A percentile compares a stretch with the other conserved stretches of the same genome.
These are phyloP conservation scores for Apiospora rasikravindrae DNA, from an alignment of 2,329 filamentous ascomycete species.

Conservation along the genomic window DNA sequence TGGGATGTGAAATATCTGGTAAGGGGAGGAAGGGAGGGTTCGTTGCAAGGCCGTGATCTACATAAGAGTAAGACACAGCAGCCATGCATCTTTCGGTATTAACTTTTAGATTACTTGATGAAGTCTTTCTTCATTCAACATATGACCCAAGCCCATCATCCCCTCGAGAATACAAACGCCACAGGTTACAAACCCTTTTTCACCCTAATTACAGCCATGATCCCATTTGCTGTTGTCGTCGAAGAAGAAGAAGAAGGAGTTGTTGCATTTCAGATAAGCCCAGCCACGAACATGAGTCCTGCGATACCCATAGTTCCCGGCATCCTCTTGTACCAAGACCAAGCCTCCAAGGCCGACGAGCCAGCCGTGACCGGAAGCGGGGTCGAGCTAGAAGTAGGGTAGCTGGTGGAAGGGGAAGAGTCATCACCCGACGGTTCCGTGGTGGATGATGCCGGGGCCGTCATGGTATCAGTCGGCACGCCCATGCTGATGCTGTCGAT, in stretches of 20 bases:
- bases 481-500: background rate
- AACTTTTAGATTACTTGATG: background rate
- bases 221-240: background rate
- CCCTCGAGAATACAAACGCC: background rate
- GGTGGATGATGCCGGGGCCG: background rate
- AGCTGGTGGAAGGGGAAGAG: background rate
- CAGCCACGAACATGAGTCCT: background rate
- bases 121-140: background rate
- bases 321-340: background rate
- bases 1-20: background rate
- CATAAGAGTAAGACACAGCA: background rate
- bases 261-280: background rate
- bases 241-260: background rate
- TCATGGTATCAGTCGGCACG: background rate
- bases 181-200: background rate
- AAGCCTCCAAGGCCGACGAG: background rate
- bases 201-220: background rate
- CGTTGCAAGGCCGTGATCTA: background rate
- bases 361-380: background rate
- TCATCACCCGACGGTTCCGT: background rate
- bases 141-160: background rate
- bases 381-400: background rate
- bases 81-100: background rate
- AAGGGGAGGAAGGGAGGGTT: background rate
- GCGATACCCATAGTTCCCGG: background rate